These are phyloP conservation scores for Fomitopsis betulina DNA, from an alignment of 1,284 basidiomycete genomes.

Conservation along the genomic window DNA sequence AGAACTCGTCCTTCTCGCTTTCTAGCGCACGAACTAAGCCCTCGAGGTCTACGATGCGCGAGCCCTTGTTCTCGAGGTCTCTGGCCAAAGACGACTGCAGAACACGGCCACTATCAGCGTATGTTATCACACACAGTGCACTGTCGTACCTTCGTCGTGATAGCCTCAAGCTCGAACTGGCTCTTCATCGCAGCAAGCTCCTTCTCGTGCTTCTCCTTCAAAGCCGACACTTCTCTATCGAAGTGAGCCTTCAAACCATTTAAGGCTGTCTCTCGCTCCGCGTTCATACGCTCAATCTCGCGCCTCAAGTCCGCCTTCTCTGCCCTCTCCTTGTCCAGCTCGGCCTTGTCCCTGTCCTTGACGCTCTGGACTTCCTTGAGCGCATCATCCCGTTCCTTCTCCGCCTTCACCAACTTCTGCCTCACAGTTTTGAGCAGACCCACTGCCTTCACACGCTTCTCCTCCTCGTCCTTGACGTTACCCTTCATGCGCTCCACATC, in stretches of 20 bases:
- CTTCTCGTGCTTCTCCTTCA: slow-evolving; percentile 70
- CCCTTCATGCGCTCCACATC: slow-evolving; percentile 62
- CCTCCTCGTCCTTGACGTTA: slow-evolving; percentile 85
- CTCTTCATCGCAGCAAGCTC: slow-evolving; percentile 62
- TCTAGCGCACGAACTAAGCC: slow-evolving; percentile 62
- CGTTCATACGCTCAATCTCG: slow-evolving; percentile 55
- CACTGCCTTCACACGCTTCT: slow-evolving; percentile 92
- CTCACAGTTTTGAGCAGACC: slow-evolving; percentile 88
- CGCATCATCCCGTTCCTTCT: slow-evolving; percentile 85
- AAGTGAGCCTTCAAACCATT: slow-evolving; percentile 65
- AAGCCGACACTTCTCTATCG: slow-evolving; percentile 64
- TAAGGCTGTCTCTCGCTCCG: slow-evolving; percentile 70
- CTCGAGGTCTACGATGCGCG: slow-evolving; percentile 70
- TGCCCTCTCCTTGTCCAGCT: slow-evolving; percentile 58
- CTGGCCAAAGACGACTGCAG: slow-evolving; percentile 62
- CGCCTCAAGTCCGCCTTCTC: slow-evolving; percentile 54
- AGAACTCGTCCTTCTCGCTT: slow-evolving; percentile 71
- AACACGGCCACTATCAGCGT: neutral
- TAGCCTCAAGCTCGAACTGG: slow-evolving; percentile 75
- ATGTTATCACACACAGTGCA: neutral
- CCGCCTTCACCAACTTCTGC: slow-evolving; percentile 87
- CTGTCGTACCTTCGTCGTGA: slow-evolving; percentile 63
- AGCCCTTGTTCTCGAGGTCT: slow-evolving; percentile 58
- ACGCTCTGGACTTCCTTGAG: slow-evolving; percentile 47
- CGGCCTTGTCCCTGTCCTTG: slow-evolving; percentile 57